These are phyloP conservation scores for Lathyrus sativus DNA, from an alignment of 306 rosid species.

Conservation along the genomic window DNA sequence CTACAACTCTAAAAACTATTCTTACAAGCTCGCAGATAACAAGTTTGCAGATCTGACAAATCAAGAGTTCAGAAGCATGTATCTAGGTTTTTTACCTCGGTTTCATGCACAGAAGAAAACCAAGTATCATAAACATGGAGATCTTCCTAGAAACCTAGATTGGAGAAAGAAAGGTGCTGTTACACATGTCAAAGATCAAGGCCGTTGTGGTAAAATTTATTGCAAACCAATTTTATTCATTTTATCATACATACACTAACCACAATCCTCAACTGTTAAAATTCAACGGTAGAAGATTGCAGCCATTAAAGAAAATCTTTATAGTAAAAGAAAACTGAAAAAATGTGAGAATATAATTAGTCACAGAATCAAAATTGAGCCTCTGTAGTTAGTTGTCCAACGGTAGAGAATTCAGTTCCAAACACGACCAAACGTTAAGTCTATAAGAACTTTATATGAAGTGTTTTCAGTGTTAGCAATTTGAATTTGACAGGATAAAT, in stretches of 20 bases:
- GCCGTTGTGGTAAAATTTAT: conserved; percentile 65
- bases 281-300: neutral
- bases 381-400: neutral
- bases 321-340: neutral
- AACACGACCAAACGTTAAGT: neutral
- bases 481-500: neutral
- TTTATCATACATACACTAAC: neutral
- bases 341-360: neutral
- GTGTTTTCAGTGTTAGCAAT: neutral
- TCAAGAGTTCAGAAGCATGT: conserved; percentile 43
- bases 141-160: conserved; percentile 51
- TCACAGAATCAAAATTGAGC: too few relatives aligned
- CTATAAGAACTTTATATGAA: neutral
- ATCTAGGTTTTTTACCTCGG: conserved; percentile 45
- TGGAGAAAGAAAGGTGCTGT: conserved; percentile 74
- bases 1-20: conserved; percentile 54
- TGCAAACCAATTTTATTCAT: conserved; percentile 13
- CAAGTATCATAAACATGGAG: conserved; percentile 34
- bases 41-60: conserved; percentile 72
- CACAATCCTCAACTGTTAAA: neutral
- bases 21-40: conserved; percentile 67
- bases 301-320: neutral
- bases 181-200: conserved; percentile 70
- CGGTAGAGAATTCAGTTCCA: neutral
- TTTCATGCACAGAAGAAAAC: conserved; percentile 24